Evolutionary conservation across 768 basidiomycete genomes (phyloP), one percentile per base, ranked within the genome.

Genomic region (Amanita thiersii): DNA sequence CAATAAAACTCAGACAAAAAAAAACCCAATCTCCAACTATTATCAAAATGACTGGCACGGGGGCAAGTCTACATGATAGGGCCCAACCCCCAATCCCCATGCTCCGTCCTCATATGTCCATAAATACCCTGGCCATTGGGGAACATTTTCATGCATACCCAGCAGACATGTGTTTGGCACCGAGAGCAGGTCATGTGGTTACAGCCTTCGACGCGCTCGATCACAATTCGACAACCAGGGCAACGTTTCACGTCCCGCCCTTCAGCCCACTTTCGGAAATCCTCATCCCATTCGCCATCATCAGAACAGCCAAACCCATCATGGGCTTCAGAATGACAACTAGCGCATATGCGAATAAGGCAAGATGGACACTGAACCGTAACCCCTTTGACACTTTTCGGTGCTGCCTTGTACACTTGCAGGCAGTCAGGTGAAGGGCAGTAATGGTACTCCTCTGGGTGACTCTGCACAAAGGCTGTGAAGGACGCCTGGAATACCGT

Each of bases 361-460:
- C 86, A 88, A 2, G 77, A 75, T 1, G 82, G 83, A 39, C 86
- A 88, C 40, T 79, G 79, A 24, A 86, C 56, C 6, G 73, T 62
- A 4, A 70, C 65, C 15, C 72, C 73, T 8, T 56, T 57, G 9
- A 43, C 18, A 5, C 15, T 37, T 21, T 43, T 43, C 1, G 70
- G 61, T 0, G 69, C 72, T 2, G 68, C 52, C 19, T 84, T 77
- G 54, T 89, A 90, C 5, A 87, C 68, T 50, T 86, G 81, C 0
- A 65, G 64, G 50, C 87, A 90, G 54, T 89, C 83, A 0, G 87
- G 80, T 0, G 85, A 80, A 0, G 87, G 86, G 58, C 87, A 90
- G 50, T 77, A 80, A 44, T 75, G 69, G 50, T 82, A 81, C 44
- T 86, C 80, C 5, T 68, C 59, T 0, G 81, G 66, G 26, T 72